Percentiles rank a stretch among this genome's conserved stretches.
Evolutionary conservation across 805 yeast genomes (phyloP).

Genomic region (Lachancea quebecensis): DNA sequence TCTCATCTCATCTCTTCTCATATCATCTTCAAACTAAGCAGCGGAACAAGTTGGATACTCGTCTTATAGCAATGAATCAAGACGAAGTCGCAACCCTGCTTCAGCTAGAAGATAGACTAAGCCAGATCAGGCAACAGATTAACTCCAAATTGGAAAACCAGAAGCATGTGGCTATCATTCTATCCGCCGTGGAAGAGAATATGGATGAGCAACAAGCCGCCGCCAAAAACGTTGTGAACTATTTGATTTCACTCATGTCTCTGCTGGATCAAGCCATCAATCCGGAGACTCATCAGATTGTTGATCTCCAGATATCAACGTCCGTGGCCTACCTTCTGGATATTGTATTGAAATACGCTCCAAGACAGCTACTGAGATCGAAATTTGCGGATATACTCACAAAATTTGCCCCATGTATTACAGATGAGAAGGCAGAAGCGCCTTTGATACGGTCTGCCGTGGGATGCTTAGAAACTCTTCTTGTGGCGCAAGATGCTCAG

Average conservation of each 20-base stretch:
- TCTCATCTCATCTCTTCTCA: constrained; percentile 26
- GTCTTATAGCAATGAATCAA: constrained; percentile 19
- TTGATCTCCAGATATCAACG: constrained; percentile 60
- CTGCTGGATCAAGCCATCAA: constrained; percentile 67
- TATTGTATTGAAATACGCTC: constrained; percentile 65
- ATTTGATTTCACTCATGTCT: constrained; percentile 77
- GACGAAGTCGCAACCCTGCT: constrained; percentile 31
- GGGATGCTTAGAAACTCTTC: constrained; percentile 75
- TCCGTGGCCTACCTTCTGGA: constrained; percentile 78
- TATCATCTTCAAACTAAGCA: background rate
- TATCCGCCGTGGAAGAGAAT: constrained; percentile 87
- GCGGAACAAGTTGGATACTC: background rate
- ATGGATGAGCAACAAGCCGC: constrained; percentile 48
- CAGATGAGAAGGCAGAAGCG: constrained; percentile 64
- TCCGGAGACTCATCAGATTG: constrained; percentile 40
- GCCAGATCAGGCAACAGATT: constrained; percentile 63
- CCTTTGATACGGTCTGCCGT: constrained; percentile 76
- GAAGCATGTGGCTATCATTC: constrained; percentile 72
- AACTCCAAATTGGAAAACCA: constrained; percentile 82
- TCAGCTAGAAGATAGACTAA: constrained; percentile 56
- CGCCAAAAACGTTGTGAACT: constrained; percentile 64
- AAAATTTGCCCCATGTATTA: constrained; percentile 73
- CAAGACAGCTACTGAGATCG: constrained; percentile 59
- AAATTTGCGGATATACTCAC: constrained; percentile 74
- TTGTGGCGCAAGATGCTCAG: constrained; percentile 70